A percentile compares a stretch with the other conserved stretches of the same genome.
These are phyloP conservation scores for Phytophthora multivora DNA, from an alignment of 352 stramenopile genomes.

Conservation along the genomic window DNA sequence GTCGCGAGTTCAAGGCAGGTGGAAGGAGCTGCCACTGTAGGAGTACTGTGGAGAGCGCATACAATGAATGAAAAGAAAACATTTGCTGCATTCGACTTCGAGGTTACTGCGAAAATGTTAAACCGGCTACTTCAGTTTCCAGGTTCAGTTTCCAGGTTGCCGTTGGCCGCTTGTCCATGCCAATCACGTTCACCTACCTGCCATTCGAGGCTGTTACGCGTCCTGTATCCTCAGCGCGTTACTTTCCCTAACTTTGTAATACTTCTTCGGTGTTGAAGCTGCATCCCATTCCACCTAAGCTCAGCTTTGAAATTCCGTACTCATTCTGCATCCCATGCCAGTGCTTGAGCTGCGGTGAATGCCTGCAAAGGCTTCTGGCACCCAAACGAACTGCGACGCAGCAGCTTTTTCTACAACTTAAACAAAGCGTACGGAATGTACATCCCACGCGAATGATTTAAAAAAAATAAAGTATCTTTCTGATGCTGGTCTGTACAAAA, in stretches of 20 bases:
- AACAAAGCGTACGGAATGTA: too few species aligned
- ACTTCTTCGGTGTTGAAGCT: background rate
- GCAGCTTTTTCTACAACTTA: background rate
- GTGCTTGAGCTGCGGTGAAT: background rate
- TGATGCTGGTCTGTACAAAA: background rate
- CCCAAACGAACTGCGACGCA: background rate
- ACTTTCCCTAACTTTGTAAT: background rate
- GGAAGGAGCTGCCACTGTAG: too few species aligned
- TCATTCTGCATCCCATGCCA: background rate
- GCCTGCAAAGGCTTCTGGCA: background rate
- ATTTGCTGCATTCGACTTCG: too few species aligned
- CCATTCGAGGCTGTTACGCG: background rate
- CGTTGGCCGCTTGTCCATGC: background rate
- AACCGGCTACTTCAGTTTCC: constrained; percentile 13
- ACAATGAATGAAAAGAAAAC: too few species aligned
- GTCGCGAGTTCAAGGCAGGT: too few species aligned
- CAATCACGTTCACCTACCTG: background rate
- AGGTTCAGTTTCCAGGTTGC: constrained; percentile 1
- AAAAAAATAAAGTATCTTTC: background rate
- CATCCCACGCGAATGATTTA: too few species aligned
- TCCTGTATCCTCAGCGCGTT: background rate
- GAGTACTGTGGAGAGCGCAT: too few species aligned
- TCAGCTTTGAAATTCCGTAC: background rate
- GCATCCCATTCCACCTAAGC: background rate
- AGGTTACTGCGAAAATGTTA: background rate